phyloP scores from a whole-genome alignment of 2,329 filamentous ascomycete species.

The Epichloe uncinata region DNA sequence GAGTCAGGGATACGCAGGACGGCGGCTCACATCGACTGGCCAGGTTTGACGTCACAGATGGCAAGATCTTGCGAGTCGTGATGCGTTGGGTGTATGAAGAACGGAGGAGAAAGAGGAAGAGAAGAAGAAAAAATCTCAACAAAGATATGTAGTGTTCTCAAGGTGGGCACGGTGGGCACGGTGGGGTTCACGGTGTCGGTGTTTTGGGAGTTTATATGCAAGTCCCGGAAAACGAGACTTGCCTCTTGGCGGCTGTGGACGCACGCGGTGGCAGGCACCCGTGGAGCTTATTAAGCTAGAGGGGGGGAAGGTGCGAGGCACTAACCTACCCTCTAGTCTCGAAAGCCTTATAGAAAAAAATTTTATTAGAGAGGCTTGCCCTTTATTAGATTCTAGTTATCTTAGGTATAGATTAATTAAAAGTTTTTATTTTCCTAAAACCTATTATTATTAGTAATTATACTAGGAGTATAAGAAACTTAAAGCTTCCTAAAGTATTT shows the following conservation, averaged over 20 bases:
- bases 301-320: no score
- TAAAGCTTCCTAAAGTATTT: no score
- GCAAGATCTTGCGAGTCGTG: neutral
- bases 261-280: neutral
- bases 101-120: neutral
- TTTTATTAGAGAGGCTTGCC: no score
- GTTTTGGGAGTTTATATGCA: neutral
- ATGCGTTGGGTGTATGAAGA: neutral
- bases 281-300: no score
- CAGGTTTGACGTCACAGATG: constrained; percentile 1
- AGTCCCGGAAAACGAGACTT: neutral
- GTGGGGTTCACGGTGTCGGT: neutral
- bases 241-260: neutral
- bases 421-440: no score
- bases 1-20: neutral
- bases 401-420: no score
- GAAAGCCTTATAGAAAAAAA: no score
- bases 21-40: neutral
- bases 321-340: no score
- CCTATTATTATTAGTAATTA: no score
- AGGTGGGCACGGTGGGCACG: neutral
- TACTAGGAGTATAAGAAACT: no score
- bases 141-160: neutral
- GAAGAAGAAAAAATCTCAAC: neutral
- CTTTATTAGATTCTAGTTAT: no score